Percentiles rank a stretch among this genome's conserved stretches.
These are phyloP conservation scores for Ophiostoma ulmi DNA, from an alignment of 2,329 filamentous ascomycete species.

Conservation along the genomic window DNA sequence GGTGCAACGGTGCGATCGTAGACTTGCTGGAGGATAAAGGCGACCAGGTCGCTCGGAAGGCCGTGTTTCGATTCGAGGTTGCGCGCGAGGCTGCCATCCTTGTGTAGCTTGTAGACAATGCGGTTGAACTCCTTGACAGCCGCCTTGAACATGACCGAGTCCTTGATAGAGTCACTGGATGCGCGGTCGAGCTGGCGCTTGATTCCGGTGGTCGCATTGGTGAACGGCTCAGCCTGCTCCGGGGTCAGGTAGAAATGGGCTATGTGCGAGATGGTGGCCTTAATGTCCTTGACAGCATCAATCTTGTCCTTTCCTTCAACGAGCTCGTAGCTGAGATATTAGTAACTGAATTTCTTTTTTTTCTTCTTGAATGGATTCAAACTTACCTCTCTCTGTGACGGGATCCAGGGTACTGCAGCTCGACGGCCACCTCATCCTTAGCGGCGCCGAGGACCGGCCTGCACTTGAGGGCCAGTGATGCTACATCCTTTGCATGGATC, in stretches of 20 bases:
- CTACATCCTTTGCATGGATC: slow-evolving; percentile 56
- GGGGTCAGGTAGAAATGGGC: slow-evolving; percentile 72
- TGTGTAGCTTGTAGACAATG: slow-evolving; percentile 58
- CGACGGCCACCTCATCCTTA: slow-evolving; percentile 54
- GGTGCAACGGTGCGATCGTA: slow-evolving; percentile 92
- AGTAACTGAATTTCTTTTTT: neutral
- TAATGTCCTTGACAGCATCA: slow-evolving; percentile 69
- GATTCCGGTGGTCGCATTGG: slow-evolving; percentile 67
- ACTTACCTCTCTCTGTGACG: slow-evolving; percentile 34
- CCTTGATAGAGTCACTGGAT: slow-evolving; percentile 59
- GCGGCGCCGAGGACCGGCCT: slow-evolving; percentile 46
- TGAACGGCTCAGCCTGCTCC: slow-evolving; percentile 61
- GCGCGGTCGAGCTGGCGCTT: slow-evolving; percentile 73
- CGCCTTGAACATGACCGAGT: slow-evolving; percentile 62
- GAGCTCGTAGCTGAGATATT: slow-evolving; percentile 55
- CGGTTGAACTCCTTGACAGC: slow-evolving; percentile 75
- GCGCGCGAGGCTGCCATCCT: slow-evolving; percentile 64
- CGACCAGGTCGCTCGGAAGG: slow-evolving; percentile 66
- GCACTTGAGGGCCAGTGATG: slow-evolving; percentile 47
- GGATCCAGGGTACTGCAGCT: slow-evolving; percentile 77
- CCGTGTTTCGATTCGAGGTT: slow-evolving; percentile 65
- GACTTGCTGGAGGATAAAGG: slow-evolving; percentile 78
- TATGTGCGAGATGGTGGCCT: slow-evolving; percentile 63
- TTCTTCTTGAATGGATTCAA: neutral
- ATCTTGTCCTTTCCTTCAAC: slow-evolving; percentile 75